Conservation (phyloP, 202 grass and related monocot genomes). For the Zoysia matrella region DNA sequence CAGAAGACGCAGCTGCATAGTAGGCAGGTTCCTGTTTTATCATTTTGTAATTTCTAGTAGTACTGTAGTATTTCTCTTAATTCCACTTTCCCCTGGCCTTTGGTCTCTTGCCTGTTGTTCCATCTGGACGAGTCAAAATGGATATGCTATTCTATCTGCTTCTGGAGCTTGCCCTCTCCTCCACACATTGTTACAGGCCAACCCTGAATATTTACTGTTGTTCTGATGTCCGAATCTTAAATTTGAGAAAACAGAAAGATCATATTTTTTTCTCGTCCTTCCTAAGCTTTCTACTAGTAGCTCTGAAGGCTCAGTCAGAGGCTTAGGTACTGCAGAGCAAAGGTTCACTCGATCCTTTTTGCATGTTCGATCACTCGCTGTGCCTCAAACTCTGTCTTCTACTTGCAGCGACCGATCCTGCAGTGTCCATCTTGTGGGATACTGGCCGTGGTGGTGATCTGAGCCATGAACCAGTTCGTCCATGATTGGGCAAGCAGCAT, state of each 20-base stretch:
- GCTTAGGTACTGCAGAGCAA: background rate
- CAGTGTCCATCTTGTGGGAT: background rate
- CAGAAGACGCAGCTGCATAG: background rate
- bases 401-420: background rate
- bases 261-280: background rate
- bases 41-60: background rate
- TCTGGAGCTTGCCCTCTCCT: background rate
- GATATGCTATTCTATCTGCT: conserved; percentile 32
- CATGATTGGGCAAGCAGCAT: conserved; percentile 55
- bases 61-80: background rate
- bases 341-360: no score
- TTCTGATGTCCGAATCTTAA: background rate
- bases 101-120: background rate
- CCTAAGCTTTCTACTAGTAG: background rate
- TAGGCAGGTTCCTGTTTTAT: background rate
- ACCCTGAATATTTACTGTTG: conserved; percentile 21
- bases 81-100: background rate
- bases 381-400: background rate
- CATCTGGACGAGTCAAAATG: conserved; percentile 2
- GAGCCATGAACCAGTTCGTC: conserved; percentile 37
- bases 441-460: background rate
- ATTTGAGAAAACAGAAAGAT: background rate
- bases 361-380: no score
- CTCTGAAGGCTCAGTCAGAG: background rate
- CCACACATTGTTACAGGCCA: conserved; percentile 17